Evolutionary conservation across 805 yeast species (phyloP).

Genomic region (Kluyveromyces nonfermentans): DNA sequence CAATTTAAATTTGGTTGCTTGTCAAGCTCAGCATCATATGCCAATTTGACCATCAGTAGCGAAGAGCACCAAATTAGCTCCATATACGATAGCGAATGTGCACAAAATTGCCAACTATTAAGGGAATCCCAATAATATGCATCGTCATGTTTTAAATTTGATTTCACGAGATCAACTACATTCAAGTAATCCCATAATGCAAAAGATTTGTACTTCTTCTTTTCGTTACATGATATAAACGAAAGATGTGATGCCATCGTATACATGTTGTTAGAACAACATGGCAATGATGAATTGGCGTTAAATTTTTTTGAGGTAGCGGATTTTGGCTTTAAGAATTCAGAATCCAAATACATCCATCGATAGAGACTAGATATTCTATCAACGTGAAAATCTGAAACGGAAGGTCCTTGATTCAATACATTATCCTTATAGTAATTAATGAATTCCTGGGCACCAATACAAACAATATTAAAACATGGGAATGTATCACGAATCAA

Average conservation of each 20-base stretch:
- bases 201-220: not conserved
- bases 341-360: constrained; percentile 21
- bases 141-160: constrained; percentile 6
- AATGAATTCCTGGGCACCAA: constrained; percentile 2
- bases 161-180: not conserved
- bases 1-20: constrained; percentile 30
- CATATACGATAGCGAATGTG: constrained; percentile 16
- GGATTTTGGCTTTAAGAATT: not conserved
- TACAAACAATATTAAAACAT: constrained; percentile 17
- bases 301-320: not conserved
- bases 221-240: not conserved
- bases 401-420: not conserved
- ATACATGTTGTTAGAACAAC: constrained; percentile 17
- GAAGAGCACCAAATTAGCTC: constrained; percentile 24
- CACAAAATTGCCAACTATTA: constrained; percentile 25
- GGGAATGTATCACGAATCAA: constrained; percentile 9
- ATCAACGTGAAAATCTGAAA: not conserved
- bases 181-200: constrained; percentile 1
- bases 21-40: constrained; percentile 9
- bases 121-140: constrained; percentile 13
- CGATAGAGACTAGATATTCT: constrained; percentile 21
- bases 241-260: constrained; percentile 21
- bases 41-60: constrained; percentile 15
- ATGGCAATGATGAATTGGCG: constrained; percentile 5
- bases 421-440: not conserved